These are phyloP conservation scores for Stereum hirsutum DNA, from an alignment of 1,284 basidiomycete species.

Conservation along the genomic window DNA sequence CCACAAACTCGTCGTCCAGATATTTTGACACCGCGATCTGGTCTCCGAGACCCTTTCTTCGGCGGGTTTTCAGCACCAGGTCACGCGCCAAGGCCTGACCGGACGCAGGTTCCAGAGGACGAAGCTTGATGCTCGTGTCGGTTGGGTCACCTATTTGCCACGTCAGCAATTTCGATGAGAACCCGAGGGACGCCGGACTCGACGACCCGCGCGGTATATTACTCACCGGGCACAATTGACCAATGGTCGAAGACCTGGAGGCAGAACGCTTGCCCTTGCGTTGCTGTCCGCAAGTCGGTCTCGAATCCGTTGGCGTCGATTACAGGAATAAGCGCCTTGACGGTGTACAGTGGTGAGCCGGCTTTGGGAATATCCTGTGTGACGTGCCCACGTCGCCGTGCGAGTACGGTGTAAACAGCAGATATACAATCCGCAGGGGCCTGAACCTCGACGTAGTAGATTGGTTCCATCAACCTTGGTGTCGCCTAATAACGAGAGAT, in stretches of 20 bases:
- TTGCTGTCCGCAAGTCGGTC: slow-evolving; percentile 94
- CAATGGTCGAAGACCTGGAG: slow-evolving; percentile 97
- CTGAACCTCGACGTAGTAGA: slow-evolving; percentile 98
- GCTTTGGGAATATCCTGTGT: slow-evolving; percentile 97
- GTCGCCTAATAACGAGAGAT: slow-evolving; percentile 50
- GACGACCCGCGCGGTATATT: slow-evolving; percentile 3
- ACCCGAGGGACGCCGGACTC: slow-evolving; percentile 11
- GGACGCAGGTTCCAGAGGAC: slow-evolving; percentile 94
- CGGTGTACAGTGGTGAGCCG: slow-evolving; percentile 94
- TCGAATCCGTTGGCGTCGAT: slow-evolving; percentile 99
- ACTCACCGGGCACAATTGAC: slow-evolving; percentile 89
- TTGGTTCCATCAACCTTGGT: slow-evolving; percentile 90
- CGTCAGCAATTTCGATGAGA: slow-evolving; percentile 14
- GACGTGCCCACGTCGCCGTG: slow-evolving; percentile 93
- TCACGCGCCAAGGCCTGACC: slow-evolving; percentile 89
- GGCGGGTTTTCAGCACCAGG: slow-evolving; percentile 91
- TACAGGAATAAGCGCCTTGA: slow-evolving; percentile 95
- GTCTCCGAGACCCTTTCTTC: slow-evolving; percentile 92
- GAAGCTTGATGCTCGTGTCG: slow-evolving; percentile 90
- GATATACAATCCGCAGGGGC: slow-evolving; percentile 98
- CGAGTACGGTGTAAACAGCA: slow-evolving; percentile 95
- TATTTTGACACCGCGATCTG: slow-evolving; percentile 93
- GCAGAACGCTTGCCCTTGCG: slow-evolving; percentile 96
- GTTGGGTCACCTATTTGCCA: slow-evolving; percentile 75
- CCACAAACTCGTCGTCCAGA: slow-evolving; percentile 89